Evolutionary conservation across 2,329 filamentous ascomycete genomes (phyloP).

Genomic region (Fonsecaea monophora): DNA sequence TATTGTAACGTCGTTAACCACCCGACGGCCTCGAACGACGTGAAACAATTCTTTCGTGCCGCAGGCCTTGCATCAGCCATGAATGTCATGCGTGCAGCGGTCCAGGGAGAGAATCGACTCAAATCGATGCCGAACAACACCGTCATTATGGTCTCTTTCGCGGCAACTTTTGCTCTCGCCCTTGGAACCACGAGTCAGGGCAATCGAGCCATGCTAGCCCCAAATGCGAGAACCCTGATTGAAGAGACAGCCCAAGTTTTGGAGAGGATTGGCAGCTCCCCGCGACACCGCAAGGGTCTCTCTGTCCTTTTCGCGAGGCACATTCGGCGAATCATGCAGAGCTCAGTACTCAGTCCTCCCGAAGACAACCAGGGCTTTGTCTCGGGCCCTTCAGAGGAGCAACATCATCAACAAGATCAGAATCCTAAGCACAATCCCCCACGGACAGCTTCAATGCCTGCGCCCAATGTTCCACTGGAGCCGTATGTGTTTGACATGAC

Average conservation of each 20-base stretch:
- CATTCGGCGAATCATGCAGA: constrained; percentile 48
- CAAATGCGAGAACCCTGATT: constrained; percentile 69
- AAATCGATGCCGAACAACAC: constrained; percentile 82
- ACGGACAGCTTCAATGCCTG: constrained; percentile 6
- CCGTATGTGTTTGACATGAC: constrained; percentile 63
- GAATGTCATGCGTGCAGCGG: constrained; percentile 76
- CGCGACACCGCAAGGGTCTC: constrained; percentile 70
- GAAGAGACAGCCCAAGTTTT: constrained; percentile 73
- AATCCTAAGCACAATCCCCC: constrained; percentile 14
- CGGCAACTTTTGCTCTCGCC: constrained; percentile 71
- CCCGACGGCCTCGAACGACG: constrained; percentile 71
- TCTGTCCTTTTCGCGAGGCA: constrained; percentile 67
- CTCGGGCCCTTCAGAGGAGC: constrained; percentile 10
- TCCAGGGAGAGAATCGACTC: constrained; percentile 72
- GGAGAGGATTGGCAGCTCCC: constrained; percentile 71
- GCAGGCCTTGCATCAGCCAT: constrained; percentile 73
- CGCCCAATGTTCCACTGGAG: constrained; percentile 17
- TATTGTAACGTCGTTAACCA: constrained; percentile 78
- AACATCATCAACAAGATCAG: constrained; percentile 12
- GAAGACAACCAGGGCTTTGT: constrained; percentile 20
- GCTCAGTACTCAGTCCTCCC: constrained; percentile 27
- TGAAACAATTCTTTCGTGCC: constrained; percentile 74
- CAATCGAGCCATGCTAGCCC: constrained; percentile 63
- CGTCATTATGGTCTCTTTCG: constrained; percentile 79
- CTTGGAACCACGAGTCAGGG: constrained; percentile 64